These are phyloP conservation scores for Moniliella sp. DNA, from an alignment of 1,284 basidiomycete genomes.

Conservation along the genomic window DNA sequence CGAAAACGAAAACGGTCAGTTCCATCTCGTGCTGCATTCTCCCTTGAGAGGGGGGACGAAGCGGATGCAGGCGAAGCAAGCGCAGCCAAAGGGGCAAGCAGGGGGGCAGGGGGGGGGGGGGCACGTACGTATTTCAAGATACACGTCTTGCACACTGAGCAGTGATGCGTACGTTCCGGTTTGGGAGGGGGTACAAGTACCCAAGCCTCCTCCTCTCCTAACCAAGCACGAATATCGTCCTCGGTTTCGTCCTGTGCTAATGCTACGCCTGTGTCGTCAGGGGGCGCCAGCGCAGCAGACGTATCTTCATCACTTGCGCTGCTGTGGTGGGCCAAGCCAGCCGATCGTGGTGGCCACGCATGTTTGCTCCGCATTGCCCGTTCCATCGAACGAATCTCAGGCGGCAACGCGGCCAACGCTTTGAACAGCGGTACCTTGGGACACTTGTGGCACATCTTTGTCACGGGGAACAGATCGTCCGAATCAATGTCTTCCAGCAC, in stretches of 20 bases:
- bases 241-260: slow-evolving; percentile 16
- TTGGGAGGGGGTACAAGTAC: slow-evolving; percentile 39
- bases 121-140: slow-evolving; percentile 55
- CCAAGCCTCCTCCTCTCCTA: slow-evolving; percentile 13
- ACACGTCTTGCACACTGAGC: slow-evolving; percentile 72
- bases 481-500: too few relatives aligned
- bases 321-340: slow-evolving; percentile 38
- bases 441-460: slow-evolving; percentile 29
- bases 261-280: slow-evolving; percentile 3
- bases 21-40: slow-evolving; percentile 36
- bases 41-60: slow-evolving; percentile 43
- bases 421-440: slow-evolving; percentile 11
- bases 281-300: background rate
- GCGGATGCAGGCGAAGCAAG: background rate
- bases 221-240: slow-evolving; percentile 18
- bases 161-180: slow-evolving; percentile 88
- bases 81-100: background rate
- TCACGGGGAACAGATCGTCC: slow-evolving; percentile 12
- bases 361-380: slow-evolving; percentile 6
- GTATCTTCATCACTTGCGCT: slow-evolving; percentile 41
- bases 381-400: slow-evolving; percentile 22
- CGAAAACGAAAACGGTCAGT: slow-evolving; percentile 1
- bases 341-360: slow-evolving; percentile 37
- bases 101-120: background rate
- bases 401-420: slow-evolving; percentile 19